Conservation (phyloP, 192 early-diverging fungal species). For the Backusella tuberculispora region DNA sequence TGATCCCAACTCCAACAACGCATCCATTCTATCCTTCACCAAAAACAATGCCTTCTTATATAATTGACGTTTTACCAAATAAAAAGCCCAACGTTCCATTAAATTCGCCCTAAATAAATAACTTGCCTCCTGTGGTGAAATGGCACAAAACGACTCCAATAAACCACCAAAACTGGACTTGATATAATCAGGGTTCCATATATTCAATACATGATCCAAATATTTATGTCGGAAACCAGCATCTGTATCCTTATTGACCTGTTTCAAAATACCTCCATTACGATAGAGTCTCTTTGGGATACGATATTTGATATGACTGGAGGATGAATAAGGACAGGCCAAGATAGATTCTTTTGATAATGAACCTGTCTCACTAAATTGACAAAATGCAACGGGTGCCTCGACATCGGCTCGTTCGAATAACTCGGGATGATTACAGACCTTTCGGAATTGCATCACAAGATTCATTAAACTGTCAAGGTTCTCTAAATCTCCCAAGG, state of each 20-base stretch:
- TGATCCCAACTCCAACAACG: slow-evolving; percentile 19
- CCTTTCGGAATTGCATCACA: slow-evolving; percentile 92
- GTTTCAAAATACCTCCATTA: slow-evolving; percentile 57
- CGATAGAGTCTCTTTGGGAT: slow-evolving; percentile 73
- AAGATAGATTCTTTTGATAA: slow-evolving; percentile 61
- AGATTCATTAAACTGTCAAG: slow-evolving; percentile 88
- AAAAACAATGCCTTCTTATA: neutral
- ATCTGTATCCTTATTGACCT: slow-evolving; percentile 42
- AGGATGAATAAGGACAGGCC: slow-evolving; percentile 62
- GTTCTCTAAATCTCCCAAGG: slow-evolving; percentile 63
- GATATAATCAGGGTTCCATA: slow-evolving; percentile 60
- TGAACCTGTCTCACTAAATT: slow-evolving; percentile 61
- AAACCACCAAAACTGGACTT: neutral
- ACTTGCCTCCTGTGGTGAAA: slow-evolving; percentile 48
- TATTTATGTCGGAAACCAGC: slow-evolving; percentile 51
- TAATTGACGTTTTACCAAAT: slow-evolving; percentile 37
- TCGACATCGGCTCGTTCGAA: slow-evolving; percentile 84
- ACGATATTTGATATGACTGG: slow-evolving; percentile 58
- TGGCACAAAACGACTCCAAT: slow-evolving; percentile 48
- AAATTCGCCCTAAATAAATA: slow-evolving; percentile 42
- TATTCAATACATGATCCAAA: slow-evolving; percentile 54
- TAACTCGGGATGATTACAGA: slow-evolving; percentile 86
- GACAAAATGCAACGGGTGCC: slow-evolving; percentile 65
- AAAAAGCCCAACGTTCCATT: slow-evolving; percentile 45
- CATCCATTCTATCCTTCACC: neutral